phyloP scores from a whole-genome alignment of 1,284 basidiomycete species.

The Ceratobasidium sp. region DNA sequence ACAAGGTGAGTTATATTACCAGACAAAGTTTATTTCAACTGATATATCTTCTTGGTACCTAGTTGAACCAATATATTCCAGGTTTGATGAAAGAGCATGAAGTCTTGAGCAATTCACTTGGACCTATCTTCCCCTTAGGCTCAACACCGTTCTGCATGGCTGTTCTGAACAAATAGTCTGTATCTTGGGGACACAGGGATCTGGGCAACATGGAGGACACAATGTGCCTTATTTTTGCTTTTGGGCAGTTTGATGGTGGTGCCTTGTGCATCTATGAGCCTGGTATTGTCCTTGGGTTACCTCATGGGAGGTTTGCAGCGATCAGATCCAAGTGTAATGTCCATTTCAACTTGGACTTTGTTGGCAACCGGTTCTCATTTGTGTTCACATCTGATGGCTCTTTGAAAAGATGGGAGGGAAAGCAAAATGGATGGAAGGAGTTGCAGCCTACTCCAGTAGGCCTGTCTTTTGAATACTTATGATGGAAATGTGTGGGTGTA shows the following conservation, averaged over 20 bases:
- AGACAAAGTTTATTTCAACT: neutral
- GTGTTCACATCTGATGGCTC: conserved; percentile 14
- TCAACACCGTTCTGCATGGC: conserved; percentile 4
- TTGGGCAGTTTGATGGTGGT: neutral
- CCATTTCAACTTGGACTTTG: conserved; percentile 21
- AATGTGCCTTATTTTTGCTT: neutral
- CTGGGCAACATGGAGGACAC: neutral
- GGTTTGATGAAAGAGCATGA: conserved; percentile 3
- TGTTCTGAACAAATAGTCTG: neutral
- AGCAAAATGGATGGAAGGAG: neutral
- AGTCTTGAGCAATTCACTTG: neutral
- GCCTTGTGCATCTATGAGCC: neutral
- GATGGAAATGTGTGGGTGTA: no score
- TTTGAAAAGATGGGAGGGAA: neutral
- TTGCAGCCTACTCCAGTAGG: neutral
- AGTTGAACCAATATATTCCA: conserved; percentile 6
- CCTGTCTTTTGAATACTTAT: no score
- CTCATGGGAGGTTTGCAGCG: neutral
- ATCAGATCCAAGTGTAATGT: conserved; percentile 2
- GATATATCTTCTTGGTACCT: neutral
- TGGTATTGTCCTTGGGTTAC: neutral
- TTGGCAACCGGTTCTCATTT: neutral
- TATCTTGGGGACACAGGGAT: neutral
- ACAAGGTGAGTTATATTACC: neutral
- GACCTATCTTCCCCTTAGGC: neutral